A percentile compares a stretch with the other conserved stretches of the same genome.
phyloP scores from a whole-genome alignment of 306 rosid species.

The Sphenostylis stenocarpa region DNA sequence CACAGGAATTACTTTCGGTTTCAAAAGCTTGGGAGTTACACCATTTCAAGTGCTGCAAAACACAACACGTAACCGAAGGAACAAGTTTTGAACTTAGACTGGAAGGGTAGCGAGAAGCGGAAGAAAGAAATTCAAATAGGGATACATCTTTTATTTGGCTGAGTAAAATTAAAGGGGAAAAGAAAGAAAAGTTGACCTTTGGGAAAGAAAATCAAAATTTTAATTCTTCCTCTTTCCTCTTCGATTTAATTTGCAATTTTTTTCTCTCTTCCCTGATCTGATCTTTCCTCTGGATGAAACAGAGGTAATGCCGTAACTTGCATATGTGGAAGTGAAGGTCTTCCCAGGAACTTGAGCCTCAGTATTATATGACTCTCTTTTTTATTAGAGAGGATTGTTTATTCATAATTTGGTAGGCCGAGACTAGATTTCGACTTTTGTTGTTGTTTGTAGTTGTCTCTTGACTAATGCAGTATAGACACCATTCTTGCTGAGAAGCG shows the following conservation, averaged over 20 bases:
- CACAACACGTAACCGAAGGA: conserved; percentile 15
- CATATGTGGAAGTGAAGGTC: not conserved
- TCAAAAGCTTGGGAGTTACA: not conserved
- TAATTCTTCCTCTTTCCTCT: not conserved
- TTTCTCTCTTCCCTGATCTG: not conserved
- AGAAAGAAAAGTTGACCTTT: not conserved
- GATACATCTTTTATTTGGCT: not conserved
- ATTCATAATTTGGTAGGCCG: not conserved
- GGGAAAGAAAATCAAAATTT: not conserved
- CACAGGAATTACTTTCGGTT: not conserved
- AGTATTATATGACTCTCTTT: not conserved
- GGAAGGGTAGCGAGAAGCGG: too few species aligned
- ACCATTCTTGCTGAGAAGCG: conserved; percentile 57
- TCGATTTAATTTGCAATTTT: not conserved
- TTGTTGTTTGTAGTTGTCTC: conserved; percentile 55
- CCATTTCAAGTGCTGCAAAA: not conserved
- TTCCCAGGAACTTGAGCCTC: not conserved
- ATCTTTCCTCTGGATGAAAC: not conserved
- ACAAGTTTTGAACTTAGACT: not conserved
- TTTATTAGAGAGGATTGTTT: not conserved
- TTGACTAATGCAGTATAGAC: conserved; percentile 60
- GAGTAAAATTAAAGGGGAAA: not conserved
- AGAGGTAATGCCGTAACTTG: not conserved
- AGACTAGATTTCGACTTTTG: conserved; percentile 42
- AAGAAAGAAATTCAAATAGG: not conserved